Percentiles rank a stretch among this genome's conserved stretches.
Evolutionary conservation across 768 basidiomycete species (phyloP).

Genomic region (Mycena rebaudengoi): DNA sequence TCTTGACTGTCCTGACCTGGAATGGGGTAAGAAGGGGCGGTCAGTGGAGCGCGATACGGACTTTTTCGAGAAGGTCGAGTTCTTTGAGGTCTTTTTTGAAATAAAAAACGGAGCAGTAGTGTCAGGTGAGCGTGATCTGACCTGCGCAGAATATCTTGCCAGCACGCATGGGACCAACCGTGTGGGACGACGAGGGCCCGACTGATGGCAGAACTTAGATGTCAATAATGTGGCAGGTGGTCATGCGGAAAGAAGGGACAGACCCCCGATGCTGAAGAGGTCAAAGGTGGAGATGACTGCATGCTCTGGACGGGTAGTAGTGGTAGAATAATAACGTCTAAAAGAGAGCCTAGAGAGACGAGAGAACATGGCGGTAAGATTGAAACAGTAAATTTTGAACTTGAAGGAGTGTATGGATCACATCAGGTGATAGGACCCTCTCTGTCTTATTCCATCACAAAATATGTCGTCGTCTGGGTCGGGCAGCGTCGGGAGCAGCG

Average conservation of each 20-base stretch:
- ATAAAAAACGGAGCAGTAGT: neutral
- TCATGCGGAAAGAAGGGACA: constrained; percentile 6
- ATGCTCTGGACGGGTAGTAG: constrained; percentile 64
- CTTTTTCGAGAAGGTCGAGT: constrained; percentile 74
- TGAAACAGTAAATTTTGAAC: no score
- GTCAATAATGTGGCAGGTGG: constrained; percentile 1
- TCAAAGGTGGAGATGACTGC: constrained; percentile 95
- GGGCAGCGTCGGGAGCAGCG: no score
- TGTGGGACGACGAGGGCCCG: constrained; percentile 62
- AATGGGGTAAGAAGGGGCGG: neutral
- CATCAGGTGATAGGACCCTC: no score
- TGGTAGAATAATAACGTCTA: no score
- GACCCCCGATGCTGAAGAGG: constrained; percentile 90
- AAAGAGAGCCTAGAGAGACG: constrained; percentile 2
- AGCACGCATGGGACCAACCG: constrained; percentile 79
- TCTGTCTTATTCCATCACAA: no score
- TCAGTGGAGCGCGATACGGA: constrained; percentile 32
- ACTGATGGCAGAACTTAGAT: constrained; percentile 40
- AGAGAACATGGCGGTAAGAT: no score
- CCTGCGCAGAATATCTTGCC: constrained; percentile 74
- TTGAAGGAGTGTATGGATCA: neutral
- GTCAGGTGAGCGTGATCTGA: neutral
- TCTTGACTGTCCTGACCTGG: constrained; percentile 83
- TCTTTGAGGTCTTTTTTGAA: constrained; percentile 71
- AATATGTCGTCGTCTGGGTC: neutral